phyloP scores from a whole-genome alignment of 768 basidiomycete genomes.

The Leccinum sublutescens region DNA sequence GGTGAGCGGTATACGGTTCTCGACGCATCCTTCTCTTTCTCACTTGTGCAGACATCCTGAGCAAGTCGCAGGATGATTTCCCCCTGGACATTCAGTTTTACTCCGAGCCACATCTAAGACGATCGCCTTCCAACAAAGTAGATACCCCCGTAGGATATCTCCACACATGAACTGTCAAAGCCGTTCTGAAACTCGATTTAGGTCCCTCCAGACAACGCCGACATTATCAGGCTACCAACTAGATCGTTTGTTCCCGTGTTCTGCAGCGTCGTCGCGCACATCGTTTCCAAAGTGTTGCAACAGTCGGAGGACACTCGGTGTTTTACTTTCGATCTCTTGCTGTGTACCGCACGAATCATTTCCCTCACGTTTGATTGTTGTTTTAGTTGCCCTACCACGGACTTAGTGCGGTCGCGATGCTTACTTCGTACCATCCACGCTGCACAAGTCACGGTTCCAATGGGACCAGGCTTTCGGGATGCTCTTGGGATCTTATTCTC shows the following conservation, averaged over 20 bases:
- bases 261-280: conserved; percentile 44
- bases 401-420: conserved; percentile 36
- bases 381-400: conserved; percentile 35
- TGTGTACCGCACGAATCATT: conserved; percentile 39
- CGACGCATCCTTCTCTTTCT: not conserved
- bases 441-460: conserved; percentile 26
- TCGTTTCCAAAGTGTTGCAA: conserved; percentile 41
- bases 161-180: not conserved
- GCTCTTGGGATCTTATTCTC: conserved; percentile 33
- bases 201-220: conserved; percentile 35
- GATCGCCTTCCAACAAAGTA: conserved; percentile 29
- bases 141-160: conserved; percentile 34
- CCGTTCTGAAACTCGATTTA: conserved; percentile 23
- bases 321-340: conserved; percentile 50
- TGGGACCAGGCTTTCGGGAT: conserved; percentile 24
- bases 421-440: conserved; percentile 41
- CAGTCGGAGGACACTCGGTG: conserved; percentile 45
- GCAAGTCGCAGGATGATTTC: conserved; percentile 34
- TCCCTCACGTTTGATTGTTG: conserved; percentile 44
- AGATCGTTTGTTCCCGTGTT: conserved; percentile 45
- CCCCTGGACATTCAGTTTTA: conserved; percentile 42
- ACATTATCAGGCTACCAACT: conserved; percentile 38
- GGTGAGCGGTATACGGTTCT: conserved; percentile 2
- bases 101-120: conserved; percentile 36
- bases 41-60: conserved; percentile 35